Base-by-base conservation (phyloP, 129 eudicot species). In the Sambucus nigra region DNA sequence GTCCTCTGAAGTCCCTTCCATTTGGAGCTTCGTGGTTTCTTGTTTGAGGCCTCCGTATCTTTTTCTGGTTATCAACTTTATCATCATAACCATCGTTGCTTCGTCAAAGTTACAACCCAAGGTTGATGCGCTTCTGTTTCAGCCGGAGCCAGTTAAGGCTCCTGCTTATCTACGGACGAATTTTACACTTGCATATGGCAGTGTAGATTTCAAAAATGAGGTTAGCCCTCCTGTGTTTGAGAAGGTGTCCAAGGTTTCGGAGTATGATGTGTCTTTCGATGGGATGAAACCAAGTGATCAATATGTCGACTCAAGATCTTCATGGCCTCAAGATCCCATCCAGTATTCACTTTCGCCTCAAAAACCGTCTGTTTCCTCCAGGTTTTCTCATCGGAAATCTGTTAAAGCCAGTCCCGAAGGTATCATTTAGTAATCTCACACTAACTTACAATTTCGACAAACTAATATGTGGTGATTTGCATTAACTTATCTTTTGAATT, bases 31-130 rank as follows among this genome's bases (percentile, higher is more conserved):
- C 44, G 47, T 78, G 23, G 57, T 68, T 33, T 67, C 97, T 2
- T 88, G 84, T 91, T 80, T 84, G 5, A 71, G 48, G 49, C 97
- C 95, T 3, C 97, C 95, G 1, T 88, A 80, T 48, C 67, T 88
- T 8, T 88, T 84, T 69, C 80, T 88, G 27, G 66, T 88, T 31
- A 70, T 88, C 70, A 88, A 88, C 70, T 73, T 68, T 63, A 88
- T 88, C 62, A 84, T 88, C 51, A 70, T 88, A 57, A 69, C 88
- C 17, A 84, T 88, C 53, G 84, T 84, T 9, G 95, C 95, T n/a
- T 78, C 97, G 22, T 75, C 95, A 1, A 70, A 79, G 60, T 68
- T 84, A 38, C 86, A 83, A 28, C 51, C 73, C 16, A 66, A 61
- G 19, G 25, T 23, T 20, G 66, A 25, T 4, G 74, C 74, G 29